Evolutionary conservation across 2,329 filamentous ascomycete genomes (phyloP).

Genomic region (Chrysoporthe cubensis): DNA sequence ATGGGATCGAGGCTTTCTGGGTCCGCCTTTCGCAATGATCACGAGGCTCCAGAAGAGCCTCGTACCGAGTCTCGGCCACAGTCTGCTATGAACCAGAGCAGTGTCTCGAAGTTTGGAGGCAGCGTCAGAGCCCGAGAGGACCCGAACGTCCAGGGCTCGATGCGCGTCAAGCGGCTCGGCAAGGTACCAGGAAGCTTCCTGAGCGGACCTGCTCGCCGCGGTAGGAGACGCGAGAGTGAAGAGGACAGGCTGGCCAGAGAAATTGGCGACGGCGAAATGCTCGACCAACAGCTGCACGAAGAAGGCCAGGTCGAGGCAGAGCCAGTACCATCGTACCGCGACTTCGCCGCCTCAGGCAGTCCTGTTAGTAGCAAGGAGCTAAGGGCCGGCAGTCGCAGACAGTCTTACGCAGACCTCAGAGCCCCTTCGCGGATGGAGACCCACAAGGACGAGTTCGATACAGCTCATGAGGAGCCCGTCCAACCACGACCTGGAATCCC

Average conservation of each 20-base stretch:
- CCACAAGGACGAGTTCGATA: conserved; percentile 38
- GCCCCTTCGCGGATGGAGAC: conserved; percentile 39
- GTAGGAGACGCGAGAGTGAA: conserved; percentile 68
- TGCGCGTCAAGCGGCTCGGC: conserved; percentile 77
- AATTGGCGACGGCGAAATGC: conserved; percentile 47
- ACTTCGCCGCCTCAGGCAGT: conserved; percentile 61
- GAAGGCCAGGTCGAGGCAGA: conserved; percentile 42
- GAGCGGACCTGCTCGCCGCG: conserved; percentile 78
- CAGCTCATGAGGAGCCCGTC: conserved; percentile 39
- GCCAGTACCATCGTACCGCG: conserved; percentile 46
- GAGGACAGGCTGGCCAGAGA: conserved; percentile 52
- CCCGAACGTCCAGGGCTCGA: conserved; percentile 69
- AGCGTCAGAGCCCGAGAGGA: conserved; percentile 63
- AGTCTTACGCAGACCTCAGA: conserved; percentile 43
- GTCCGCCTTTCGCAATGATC: conserved; percentile 47
- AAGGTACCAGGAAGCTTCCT: conserved; percentile 78
- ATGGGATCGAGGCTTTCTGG: conserved; percentile 37
- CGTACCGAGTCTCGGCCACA: conserved; percentile 54
- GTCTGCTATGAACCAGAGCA: conserved; percentile 52
- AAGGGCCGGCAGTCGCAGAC: conserved; percentile 46
- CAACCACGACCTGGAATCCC: conserved; percentile 57
- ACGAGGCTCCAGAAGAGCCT: conserved; percentile 53
- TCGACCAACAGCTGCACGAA: conserved; percentile 46
- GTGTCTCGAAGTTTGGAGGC: conserved; percentile 56
- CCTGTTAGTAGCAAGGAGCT: conserved; percentile 56